Evolutionary conservation across 192 early-diverging fungal genomes (phyloP).

Genomic region (Rhizophagus sp.): DNA sequence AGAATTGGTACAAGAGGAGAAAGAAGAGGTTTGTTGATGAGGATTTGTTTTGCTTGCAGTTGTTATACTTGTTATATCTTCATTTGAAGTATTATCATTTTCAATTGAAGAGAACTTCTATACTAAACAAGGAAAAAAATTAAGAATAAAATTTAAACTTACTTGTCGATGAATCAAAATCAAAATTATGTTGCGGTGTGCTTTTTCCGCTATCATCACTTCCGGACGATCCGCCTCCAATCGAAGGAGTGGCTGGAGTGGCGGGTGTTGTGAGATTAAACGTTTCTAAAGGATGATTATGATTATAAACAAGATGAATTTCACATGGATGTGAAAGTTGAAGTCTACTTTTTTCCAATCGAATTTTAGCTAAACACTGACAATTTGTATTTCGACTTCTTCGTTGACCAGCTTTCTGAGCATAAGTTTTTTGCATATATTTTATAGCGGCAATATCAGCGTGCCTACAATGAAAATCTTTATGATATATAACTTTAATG

Average conservation of each 20-base stretch:
- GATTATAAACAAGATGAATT: slow-evolving; percentile 23
- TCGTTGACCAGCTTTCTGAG: slow-evolving; percentile 28
- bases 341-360: slow-evolving; percentile 24
- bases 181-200: slow-evolving; percentile 18
- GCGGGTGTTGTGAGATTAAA: not conserved
- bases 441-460: slow-evolving; percentile 32
- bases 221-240: not conserved
- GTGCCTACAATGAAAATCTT: slow-evolving; percentile 30
- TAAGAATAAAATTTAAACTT: not conserved
- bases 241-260: slow-evolving; percentile 5
- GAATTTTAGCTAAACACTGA: slow-evolving; percentile 31
- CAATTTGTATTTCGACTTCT: slow-evolving; percentile 31
- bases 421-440: slow-evolving; percentile 34
- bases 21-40: not conserved
- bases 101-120: not conserved
- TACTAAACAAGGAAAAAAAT: not conserved
- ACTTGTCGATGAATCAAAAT: slow-evolving; percentile 8
- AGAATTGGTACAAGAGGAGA: not conserved
- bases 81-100: not conserved
- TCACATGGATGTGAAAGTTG: slow-evolving; percentile 28
- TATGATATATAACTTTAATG: slow-evolving; percentile 32
- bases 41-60: slow-evolving; percentile 3
- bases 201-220: slow-evolving; percentile 11
- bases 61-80: not conserved
- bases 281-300: slow-evolving; percentile 27